phyloP scores from a whole-genome alignment of 2,329 filamentous ascomycete species.

The Pleomassaria siparia region DNA sequence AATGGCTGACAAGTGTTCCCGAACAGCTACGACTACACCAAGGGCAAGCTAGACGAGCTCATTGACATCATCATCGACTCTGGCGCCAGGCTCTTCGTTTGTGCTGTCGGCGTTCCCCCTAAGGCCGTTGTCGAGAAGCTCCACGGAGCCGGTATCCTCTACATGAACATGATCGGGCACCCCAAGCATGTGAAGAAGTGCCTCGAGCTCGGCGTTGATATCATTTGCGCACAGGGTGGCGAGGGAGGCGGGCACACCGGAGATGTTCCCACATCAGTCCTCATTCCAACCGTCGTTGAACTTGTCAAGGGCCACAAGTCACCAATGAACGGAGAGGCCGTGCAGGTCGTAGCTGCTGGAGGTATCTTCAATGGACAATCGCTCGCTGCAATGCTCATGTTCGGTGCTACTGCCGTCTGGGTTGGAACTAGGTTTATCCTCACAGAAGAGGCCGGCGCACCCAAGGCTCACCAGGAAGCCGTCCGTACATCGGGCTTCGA shows the following conservation, averaged over 20 bases:
- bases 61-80: conserved; percentile 91
- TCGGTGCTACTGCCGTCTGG: conserved; percentile 92
- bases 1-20: conserved; percentile 6
- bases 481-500: conserved; percentile 89
- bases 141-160: conserved; percentile 82
- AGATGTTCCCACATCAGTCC: conserved; percentile 84
- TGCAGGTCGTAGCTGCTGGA: conserved; percentile 90
- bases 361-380: conserved; percentile 92
- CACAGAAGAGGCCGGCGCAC: conserved; percentile 89
- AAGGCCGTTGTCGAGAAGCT: conserved; percentile 86
- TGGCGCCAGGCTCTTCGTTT: conserved; percentile 91
- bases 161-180: conserved; percentile 99
- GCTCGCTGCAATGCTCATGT: conserved; percentile 85
- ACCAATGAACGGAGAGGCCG: conserved; percentile 80
- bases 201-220: conserved; percentile 82
- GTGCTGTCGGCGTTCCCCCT: conserved; percentile 90
- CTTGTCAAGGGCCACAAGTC: conserved; percentile 79
- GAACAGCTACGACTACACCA: conserved; percentile 95
- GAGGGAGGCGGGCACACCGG: conserved; percentile 97
- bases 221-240: conserved; percentile 97
- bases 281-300: conserved; percentile 90
- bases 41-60: conserved; percentile 93
- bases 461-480: conserved; percentile 91
- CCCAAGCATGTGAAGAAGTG: conserved; percentile 99
- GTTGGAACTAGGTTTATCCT: conserved; percentile 96